Conservation (phyloP, 1,139 yeast genomes). For the Pichia sp. region DNA sequence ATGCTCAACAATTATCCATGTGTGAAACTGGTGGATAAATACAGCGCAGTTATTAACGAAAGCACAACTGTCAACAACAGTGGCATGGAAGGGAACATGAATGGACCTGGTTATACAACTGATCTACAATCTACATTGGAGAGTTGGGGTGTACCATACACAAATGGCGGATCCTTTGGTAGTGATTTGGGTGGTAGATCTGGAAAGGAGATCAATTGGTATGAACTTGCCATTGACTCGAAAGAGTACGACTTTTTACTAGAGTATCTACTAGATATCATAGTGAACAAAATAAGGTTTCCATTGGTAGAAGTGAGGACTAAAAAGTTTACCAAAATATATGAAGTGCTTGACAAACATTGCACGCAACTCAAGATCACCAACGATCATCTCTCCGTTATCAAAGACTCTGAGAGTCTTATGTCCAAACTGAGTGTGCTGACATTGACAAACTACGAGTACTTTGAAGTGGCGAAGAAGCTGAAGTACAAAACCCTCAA, state of each 20-base stretch:
- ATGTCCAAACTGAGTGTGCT: conserved; percentile 9
- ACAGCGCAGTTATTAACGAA: neutral
- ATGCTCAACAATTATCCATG: conserved; percentile 9
- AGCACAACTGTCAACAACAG: neutral
- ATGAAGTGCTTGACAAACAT: conserved; percentile 9
- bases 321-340: conserved; percentile 10
- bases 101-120: neutral
- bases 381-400: conserved; percentile 12
- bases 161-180: neutral
- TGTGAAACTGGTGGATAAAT: conserved; percentile 9
- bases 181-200: neutral
- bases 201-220: too few relatives aligned
- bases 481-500: conserved; percentile 29
- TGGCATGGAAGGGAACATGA: conserved; percentile 1
- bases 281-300: conserved; percentile 6
- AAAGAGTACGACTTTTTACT: conserved; percentile 10
- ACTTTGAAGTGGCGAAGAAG: conserved; percentile 32
- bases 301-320: conserved; percentile 14
- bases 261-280: conserved; percentile 8
- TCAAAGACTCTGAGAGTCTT: conserved; percentile 10
- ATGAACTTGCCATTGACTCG: conserved; percentile 11
- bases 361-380: conserved; percentile 7
- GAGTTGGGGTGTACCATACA: too few relatives aligned
- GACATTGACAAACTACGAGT: conserved; percentile 25
- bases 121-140: too few relatives aligned